These are phyloP conservation scores for Didymella arachidicola DNA, from an alignment of 2,329 filamentous ascomycete species.

Conservation along the genomic window DNA sequence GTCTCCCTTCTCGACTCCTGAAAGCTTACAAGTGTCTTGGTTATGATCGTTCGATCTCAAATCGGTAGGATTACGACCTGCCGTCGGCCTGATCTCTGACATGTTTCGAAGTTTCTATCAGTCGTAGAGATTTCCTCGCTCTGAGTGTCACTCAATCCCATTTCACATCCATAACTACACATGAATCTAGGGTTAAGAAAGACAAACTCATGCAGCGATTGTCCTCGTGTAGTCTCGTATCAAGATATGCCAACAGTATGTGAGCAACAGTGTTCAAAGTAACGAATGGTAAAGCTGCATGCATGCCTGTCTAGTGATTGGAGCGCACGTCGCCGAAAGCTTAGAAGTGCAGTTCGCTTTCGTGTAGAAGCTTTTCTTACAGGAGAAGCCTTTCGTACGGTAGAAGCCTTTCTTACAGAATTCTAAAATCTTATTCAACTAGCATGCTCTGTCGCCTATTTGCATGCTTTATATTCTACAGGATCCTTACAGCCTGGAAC, in stretches of 20 bases:
- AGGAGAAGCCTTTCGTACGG: neutral
- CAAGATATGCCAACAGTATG: neutral
- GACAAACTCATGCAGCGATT: neutral
- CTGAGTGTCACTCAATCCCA: too few relatives aligned
- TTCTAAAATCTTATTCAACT: neutral
- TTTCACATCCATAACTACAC: too few relatives aligned
- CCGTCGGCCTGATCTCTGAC: too few relatives aligned
- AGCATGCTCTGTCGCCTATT: neutral
- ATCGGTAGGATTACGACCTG: too few relatives aligned
- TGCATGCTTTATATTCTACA: neutral
- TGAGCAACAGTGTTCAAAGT: neutral
- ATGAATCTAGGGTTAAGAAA: too few relatives aligned
- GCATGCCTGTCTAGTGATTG: neutral
- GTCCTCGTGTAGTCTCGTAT: too few relatives aligned
- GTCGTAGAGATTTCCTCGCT: too few relatives aligned
- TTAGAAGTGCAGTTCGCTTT: neutral
- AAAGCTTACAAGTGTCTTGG: too few relatives aligned
- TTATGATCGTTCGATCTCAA: too few relatives aligned
- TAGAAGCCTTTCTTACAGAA: neutral
- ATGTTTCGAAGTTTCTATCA: too few relatives aligned
- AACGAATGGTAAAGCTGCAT: neutral
- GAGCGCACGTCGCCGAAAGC: neutral
- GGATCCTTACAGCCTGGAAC: neutral
- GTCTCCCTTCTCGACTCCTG: too few relatives aligned
- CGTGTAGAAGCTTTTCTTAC: neutral